phyloP scores from a whole-genome alignment of 2,329 filamentous ascomycete species.

The Neoarthrinium moseri region DNA sequence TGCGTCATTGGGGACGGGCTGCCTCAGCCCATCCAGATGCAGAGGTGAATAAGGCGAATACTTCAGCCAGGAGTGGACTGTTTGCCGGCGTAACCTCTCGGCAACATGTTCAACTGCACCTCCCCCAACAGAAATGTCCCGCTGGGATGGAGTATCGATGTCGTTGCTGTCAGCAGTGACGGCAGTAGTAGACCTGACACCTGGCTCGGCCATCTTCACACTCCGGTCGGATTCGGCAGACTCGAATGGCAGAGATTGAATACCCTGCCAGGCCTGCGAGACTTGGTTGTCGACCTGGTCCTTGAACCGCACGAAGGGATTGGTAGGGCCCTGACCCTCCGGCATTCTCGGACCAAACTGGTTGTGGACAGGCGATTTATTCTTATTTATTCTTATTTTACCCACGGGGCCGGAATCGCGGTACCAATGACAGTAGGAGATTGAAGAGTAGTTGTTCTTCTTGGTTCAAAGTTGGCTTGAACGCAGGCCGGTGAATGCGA shows the following conservation, averaged over 20 bases:
- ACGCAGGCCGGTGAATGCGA: too few species aligned
- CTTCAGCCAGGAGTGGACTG: conserved; percentile 33
- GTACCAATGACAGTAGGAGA: background rate
- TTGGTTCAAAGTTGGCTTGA: too few species aligned
- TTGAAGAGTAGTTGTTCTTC: too few species aligned
- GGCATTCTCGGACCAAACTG: conserved; percentile 1
- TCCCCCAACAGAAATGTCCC: background rate
- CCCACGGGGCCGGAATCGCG: background rate
- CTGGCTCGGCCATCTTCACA: too few species aligned
- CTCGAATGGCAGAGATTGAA: too few species aligned
- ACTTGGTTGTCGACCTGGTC: conserved; percentile 38
- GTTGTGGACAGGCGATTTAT: background rate
- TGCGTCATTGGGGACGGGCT: conserved; percentile 45
- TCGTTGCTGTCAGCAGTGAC: too few species aligned
- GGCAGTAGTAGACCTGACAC: too few species aligned
- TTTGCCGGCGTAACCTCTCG: conserved; percentile 5
- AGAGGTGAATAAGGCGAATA: conserved; percentile 44
- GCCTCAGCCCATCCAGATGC: conserved; percentile 42
- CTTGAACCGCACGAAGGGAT: conserved; percentile 40
- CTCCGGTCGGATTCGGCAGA: too few species aligned
- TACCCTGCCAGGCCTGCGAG: conserved; percentile 27
- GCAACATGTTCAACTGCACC: conserved; percentile 9
- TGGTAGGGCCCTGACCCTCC: conserved; percentile 16
- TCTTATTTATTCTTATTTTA: background rate
- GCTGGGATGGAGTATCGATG: background rate